These are phyloP conservation scores for Vigna nakashimae DNA, from an alignment of 306 rosid genomes.

Conservation along the genomic window DNA sequence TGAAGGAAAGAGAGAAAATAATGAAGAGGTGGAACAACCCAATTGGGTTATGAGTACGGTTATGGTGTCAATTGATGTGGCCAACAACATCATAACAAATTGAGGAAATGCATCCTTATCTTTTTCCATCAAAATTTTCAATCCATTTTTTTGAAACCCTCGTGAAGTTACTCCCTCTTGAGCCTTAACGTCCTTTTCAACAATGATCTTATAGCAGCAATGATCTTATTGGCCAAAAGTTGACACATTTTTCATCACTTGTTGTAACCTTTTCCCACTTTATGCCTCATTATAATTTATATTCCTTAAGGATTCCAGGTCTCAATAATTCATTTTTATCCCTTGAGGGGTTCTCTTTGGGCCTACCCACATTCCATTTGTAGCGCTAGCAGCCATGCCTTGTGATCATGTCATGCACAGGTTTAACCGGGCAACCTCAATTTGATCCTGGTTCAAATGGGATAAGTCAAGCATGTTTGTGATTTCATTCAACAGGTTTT, in stretches of 20 bases:
- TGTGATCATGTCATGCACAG: constrained; percentile 43
- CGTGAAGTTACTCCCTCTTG: constrained; percentile 22
- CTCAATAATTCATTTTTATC: background rate
- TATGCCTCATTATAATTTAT: constrained; percentile 21
- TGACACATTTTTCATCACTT: constrained; percentile 49
- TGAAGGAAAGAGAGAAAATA: background rate
- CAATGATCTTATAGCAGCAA: constrained; percentile 44
- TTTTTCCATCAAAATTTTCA: constrained; percentile 58
- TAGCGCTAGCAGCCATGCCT: constrained; percentile 32
- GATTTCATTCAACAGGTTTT: constrained; percentile 20
- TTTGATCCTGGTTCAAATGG: background rate
- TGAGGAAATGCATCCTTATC: constrained; percentile 71
- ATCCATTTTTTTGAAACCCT: constrained; percentile 39
- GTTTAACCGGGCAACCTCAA: background rate
- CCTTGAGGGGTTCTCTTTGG: background rate
- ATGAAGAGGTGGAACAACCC: constrained; percentile 16
- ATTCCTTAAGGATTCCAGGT: background rate
- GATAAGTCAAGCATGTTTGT: constrained; percentile 28
- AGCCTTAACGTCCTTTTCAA: constrained; percentile 44
- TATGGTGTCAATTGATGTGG: constrained; percentile 74
- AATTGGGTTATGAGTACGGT: constrained; percentile 64
- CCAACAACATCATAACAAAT: constrained; percentile 78
- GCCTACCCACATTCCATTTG: constrained; percentile 44
- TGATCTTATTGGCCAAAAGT: constrained; percentile 64
- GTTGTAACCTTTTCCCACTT: constrained; percentile 23